These are phyloP conservation scores for Scutellaria barbata DNA, from an alignment of 257 asterid species.

Conservation along the genomic window DNA sequence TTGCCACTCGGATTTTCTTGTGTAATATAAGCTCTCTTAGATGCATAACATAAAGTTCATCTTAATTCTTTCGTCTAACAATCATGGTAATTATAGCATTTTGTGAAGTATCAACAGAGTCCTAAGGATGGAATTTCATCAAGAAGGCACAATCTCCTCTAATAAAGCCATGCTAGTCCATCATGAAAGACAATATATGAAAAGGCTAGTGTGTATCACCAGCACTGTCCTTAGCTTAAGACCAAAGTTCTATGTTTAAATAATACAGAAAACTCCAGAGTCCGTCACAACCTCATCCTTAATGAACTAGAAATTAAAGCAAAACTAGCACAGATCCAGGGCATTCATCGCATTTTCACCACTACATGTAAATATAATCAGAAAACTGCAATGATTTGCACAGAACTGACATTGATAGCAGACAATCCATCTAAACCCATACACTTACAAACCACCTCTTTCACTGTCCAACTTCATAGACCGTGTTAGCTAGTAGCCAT, in stretches of 20 bases:
- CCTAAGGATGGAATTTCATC: conserved; percentile 1
- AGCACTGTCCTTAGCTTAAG: not conserved
- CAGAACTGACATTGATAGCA: not conserved
- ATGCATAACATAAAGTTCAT: not conserved
- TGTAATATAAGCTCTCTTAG: not conserved
- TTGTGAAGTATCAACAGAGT: not conserved
- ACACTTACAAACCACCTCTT: not conserved
- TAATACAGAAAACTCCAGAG: not conserved
- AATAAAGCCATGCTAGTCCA: not conserved
- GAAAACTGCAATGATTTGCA: not conserved
- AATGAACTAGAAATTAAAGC: not conserved
- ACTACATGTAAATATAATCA: not conserved
- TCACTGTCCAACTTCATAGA: not conserved
- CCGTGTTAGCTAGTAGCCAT: not conserved
- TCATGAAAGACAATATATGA: not conserved
- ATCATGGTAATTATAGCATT: not conserved
- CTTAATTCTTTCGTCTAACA: not conserved
- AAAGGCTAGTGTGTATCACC: not conserved
- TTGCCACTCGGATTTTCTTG: not conserved
- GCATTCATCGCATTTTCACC: not conserved
- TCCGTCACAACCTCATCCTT: not conserved
- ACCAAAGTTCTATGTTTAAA: not conserved
- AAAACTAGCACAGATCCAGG: not conserved
- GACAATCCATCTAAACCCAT: conserved; percentile 15
- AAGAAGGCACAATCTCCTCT: not conserved